Base-by-base conservation (phyloP, 768 basidiomycete species). In the Tremella yokohamensis region DNA sequence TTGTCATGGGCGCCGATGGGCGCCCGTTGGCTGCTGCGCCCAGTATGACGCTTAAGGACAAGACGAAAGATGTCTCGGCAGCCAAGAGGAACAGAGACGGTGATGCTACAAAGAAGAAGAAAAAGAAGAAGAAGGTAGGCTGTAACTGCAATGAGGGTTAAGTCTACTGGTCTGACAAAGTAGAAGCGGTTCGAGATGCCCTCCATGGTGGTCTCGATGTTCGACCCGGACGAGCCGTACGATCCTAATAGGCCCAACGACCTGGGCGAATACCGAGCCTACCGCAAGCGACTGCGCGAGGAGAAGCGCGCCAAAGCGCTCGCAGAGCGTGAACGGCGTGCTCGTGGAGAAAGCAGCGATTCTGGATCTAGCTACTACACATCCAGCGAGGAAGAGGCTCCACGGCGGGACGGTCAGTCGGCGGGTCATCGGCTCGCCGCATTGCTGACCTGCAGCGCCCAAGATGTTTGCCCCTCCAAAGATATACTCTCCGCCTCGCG, bases 161-260 rank as follows among this genome's bases (percentile, higher is more conserved):
- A 37, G 26, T 2, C 13, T 40, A 37, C 40, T 56, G 49, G 57
- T 54, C 11, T 6, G 11, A 16, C 18, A 25, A 20, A 19, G 25
- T 49, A 69, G 63, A 65, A 57, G 52, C 49, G 59, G 53, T 59
- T 57, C 34, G 65, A 63, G 24, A 52, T 45, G 22, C 42, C 42
- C n/a, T 45, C 42, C 15, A 45, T 45, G 42, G 42, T 63, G 39
- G 60, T 68, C 11, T 67, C 71, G 8, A 60, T 57, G 8, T 76
- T 76, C 49, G 62, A 70, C 29, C 75, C 75, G 2, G 68, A 73
- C n/a, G 75, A 76, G 48, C 63, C 65, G 51, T 76, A 76, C 47
- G 72, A 76, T 44, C 75, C 75, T 9, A 69, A 71, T 50, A 54
- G 70, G 59, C 75, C 75, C 1, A 76, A 76, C 50, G 75, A 76